Base-by-base conservation (phyloP, 2,329 filamentous ascomycete species). In the Microascus cirrosus region DNA sequence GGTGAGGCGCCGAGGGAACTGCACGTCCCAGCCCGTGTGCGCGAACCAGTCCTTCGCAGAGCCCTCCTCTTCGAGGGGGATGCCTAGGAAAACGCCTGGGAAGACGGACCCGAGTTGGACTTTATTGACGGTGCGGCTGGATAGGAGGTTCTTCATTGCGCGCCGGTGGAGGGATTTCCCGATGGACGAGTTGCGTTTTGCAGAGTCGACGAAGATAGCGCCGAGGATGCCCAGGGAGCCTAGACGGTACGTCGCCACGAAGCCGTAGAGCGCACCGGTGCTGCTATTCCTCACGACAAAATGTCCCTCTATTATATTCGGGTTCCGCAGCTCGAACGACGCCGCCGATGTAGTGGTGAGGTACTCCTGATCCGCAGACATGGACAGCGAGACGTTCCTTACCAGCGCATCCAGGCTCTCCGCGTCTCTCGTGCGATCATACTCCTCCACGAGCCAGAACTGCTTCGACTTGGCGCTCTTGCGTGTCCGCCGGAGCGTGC, bases 231-330 rank as follows among this genome's bases (percentile, higher is more conserved):
- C 90, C 4, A 85, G 85, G 1, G 73, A 73, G 48, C 83, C 83
- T 66, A 88, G 84, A 68, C 83, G 91, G 68, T 95, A 96, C 0
- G 91, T 95, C 0, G 91, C 87, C 66, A 89, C 93, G 70, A 96
- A 97, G 1, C 92, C 92, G 66, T 96, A 96, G 0, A 97, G 74
- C 0, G 89, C 89, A 61, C 90, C 87, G 0, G 92, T 97, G 69
- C 89, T 95, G 73, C 89, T 95, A 68, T 96, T 97, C 22, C 92
- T 83, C 35, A 97, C 92, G 10, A 96, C 91, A 66, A 93, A 95
- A 69, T 97, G 92, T 0, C 85, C 77, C 70, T 96, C 90, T 58
- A 89, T 83, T 32, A 95, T 80, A 53, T 85, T 81, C 1, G 82
- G 76, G 63, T 85, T 84, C 62, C 79, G 82, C 2, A 96, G 74